These are phyloP conservation scores for Cytospora paraplurivora DNA, from an alignment of 2,329 filamentous ascomycete species.

Conservation along the genomic window DNA sequence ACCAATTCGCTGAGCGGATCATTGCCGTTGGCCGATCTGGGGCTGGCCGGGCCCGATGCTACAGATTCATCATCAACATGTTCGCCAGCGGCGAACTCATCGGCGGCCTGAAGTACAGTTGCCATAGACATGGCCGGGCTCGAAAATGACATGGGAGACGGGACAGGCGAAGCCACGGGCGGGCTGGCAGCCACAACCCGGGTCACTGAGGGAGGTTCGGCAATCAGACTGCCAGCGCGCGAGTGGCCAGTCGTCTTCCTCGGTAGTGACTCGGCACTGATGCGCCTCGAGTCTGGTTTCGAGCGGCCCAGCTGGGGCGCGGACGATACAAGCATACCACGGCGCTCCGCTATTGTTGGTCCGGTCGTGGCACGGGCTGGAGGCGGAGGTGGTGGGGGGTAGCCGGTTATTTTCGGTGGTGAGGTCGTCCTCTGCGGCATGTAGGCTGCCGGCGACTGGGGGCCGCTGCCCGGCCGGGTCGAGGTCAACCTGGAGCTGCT, in stretches of 20 bases:
- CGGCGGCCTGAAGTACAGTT: conserved; percentile 58
- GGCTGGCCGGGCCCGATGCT: conserved; percentile 50
- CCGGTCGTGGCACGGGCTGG: conserved; percentile 22
- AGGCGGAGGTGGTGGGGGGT: conserved; percentile 28
- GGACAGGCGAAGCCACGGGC: conserved; percentile 37
- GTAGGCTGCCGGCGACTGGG: conserved; percentile 32
- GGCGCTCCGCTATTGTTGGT: conserved; percentile 34
- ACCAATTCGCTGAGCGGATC: conserved; percentile 75
- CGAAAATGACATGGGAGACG: conserved; percentile 34
- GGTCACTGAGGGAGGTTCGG: conserved; percentile 42
- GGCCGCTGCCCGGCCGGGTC: conserved; percentile 43
- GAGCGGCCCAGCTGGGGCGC: conserved; percentile 42
- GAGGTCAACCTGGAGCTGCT: conserved; percentile 46
- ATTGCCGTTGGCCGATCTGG: conserved; percentile 56
- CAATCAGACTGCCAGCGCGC: conserved; percentile 43
- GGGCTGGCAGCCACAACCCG: conserved; percentile 41
- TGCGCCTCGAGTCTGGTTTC: conserved; percentile 42
- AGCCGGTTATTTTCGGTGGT: conserved; percentile 39
- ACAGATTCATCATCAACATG: conserved; percentile 31
- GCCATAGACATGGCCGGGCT: conserved; percentile 51
- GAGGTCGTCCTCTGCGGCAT: conserved; percentile 50
- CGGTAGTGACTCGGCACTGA: conserved; percentile 46
- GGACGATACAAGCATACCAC: conserved; percentile 39
- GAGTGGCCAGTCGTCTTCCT: conserved; percentile 42
- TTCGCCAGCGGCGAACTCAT: conserved; percentile 46